phyloP scores from a whole-genome alignment of 2,329 filamentous ascomycete genomes.

The Neospermospora avenae region DNA sequence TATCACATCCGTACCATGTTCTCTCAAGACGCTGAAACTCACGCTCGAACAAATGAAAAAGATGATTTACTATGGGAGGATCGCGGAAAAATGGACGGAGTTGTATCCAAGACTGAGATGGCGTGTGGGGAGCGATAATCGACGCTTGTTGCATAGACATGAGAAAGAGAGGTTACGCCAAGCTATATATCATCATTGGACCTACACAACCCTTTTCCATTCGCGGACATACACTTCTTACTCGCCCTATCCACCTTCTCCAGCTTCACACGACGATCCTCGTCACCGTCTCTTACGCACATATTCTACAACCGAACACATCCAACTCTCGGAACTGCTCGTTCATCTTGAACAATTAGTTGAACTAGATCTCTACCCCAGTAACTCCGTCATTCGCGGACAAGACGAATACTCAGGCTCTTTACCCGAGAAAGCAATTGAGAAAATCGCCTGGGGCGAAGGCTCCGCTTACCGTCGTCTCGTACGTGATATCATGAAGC shows the following conservation, averaged over 20 bases:
- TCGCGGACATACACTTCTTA: constrained; percentile 31
- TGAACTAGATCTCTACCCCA: constrained; percentile 32
- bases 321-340: constrained; percentile 31
- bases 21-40: constrained; percentile 22
- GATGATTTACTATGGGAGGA: constrained; percentile 32
- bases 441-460: constrained; percentile 33
- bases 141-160: constrained; percentile 28
- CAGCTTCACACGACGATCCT: constrained; percentile 25
- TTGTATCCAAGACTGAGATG: constrained; percentile 34
- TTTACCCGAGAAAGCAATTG: constrained; percentile 24
- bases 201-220: constrained; percentile 33
- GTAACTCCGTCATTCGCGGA: constrained; percentile 25
- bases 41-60: constrained; percentile 31
- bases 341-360: constrained; percentile 31
- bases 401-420: constrained; percentile 28
- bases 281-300: constrained; percentile 30
- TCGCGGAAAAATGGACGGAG: constrained; percentile 33
- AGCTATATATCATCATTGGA: constrained; percentile 35
- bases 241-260: constrained; percentile 27
- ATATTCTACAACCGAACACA: constrained; percentile 28
- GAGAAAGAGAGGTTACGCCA: constrained; percentile 30
- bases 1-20: constrained; percentile 20
- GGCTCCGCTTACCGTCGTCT: constrained; percentile 27
- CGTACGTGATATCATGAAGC: constrained; percentile 29
- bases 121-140: constrained; percentile 31